A percentile compares a stretch with the other conserved stretches of the same genome.
Conservation (phyloP, 169 alveolate species). For the Miamiensis avidus region DNA sequence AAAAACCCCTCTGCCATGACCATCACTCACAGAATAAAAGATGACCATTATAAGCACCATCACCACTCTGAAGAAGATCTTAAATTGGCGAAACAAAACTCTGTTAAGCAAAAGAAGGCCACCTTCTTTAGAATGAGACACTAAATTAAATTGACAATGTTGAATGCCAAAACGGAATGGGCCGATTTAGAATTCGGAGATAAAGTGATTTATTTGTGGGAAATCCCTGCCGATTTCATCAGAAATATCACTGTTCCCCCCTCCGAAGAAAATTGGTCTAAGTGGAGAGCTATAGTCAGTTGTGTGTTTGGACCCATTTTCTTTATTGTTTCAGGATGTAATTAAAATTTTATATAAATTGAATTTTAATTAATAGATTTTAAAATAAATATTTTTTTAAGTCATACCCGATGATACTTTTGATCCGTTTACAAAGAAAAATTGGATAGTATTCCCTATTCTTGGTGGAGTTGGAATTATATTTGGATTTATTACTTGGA, state of each 20-base stretch:
- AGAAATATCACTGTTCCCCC: slow-evolving; percentile 61
- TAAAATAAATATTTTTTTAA: neutral
- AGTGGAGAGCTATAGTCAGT: slow-evolving; percentile 25
- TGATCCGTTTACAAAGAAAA: neutral
- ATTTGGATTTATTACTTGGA: slow-evolving; percentile 4
- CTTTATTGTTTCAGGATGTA: slow-evolving; percentile 12
- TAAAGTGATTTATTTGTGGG: slow-evolving; percentile 15
- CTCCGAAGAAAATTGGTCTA: slow-evolving; percentile 49
- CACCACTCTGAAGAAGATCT: no score
- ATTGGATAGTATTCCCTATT: neutral
- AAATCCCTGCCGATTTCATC: slow-evolving; percentile 55
- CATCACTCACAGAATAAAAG: no score
- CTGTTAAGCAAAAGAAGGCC: neutral
- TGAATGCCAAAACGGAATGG: slow-evolving; percentile 8
- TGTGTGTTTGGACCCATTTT: neutral
- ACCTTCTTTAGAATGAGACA: slow-evolving; percentile 1
- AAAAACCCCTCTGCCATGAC: no score
- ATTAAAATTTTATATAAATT: neutral
- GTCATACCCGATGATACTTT: neutral
- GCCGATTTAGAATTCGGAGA: neutral
- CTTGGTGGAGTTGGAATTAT: neutral
- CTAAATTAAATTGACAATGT: neutral
- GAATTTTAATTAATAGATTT: neutral
- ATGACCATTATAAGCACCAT: no score
- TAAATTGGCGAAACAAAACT: no score